Conservation (phyloP, 306 rosid genomes). For the Sicyos baderoa region DNA sequence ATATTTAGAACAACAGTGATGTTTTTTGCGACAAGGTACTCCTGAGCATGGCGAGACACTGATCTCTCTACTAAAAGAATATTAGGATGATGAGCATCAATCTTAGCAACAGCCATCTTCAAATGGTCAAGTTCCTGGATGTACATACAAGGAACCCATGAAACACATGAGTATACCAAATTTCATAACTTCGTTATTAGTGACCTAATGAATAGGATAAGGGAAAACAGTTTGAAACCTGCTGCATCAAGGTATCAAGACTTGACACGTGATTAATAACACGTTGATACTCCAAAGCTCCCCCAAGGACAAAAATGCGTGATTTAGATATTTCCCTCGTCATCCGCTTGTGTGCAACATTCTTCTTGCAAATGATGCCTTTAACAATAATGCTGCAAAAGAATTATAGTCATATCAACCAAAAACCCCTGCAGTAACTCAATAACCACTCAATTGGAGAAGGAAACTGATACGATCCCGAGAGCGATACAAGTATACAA, state of each 20-base stretch:
- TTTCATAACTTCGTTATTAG: constrained; percentile 12
- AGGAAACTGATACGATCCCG: no score
- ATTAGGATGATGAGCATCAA: constrained; percentile 69
- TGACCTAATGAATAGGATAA: constrained; percentile 19
- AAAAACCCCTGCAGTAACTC: constrained; percentile 12
- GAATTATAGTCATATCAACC: constrained; percentile 25
- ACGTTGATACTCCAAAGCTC: constrained; percentile 98
- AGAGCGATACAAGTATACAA: no score
- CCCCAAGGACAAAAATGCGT: constrained; percentile 80
- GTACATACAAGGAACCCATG: constrained; percentile 20
- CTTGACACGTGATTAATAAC: constrained; percentile 75
- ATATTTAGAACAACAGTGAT: constrained; percentile 85
- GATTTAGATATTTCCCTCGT: constrained; percentile 63
- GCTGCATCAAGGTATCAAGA: constrained; percentile 95
- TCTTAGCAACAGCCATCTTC: constrained; percentile 97
- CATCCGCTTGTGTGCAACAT: constrained; percentile 94
- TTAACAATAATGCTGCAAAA: constrained; percentile 64
- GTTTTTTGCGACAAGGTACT: constrained; percentile 77
- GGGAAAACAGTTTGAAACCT: constrained; percentile 48
- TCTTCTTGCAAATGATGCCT: constrained; percentile 93
- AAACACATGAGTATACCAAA: constrained; percentile 11
- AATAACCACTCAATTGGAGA: not conserved
- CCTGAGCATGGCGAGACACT: constrained; percentile 92
- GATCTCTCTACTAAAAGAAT: constrained; percentile 92
- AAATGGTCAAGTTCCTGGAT: constrained; percentile 91